Base-by-base conservation (phyloP, 2,329 filamentous ascomycete species). In the Claviceps arundinis region DNA sequence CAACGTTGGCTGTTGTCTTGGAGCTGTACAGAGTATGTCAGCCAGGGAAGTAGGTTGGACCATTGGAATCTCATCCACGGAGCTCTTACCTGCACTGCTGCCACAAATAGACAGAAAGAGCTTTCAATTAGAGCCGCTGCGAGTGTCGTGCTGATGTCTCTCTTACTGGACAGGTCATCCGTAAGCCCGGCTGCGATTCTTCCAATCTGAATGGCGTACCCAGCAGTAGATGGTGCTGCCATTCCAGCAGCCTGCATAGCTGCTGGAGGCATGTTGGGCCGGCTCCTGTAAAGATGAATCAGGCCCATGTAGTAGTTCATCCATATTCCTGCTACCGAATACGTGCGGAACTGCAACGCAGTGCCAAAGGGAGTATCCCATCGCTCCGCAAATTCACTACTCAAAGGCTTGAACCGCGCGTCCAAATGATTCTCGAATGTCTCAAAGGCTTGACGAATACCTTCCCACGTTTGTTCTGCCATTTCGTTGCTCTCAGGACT, bases 241-340 rank as follows among this genome's bases (percentile, higher is more conserved):
- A 94, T 76, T 7, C 84, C 85, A 0, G 89, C 89, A 2, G 93
- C 89, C 60, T 89, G 80, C 80, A 95, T 89, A 38, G 89, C 86
- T 8, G 90, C 83, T 0, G 91, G 89, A 0, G 90, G 91, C 89
- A 96, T 96, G 24, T 79, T 80, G 0, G 93, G 93, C 59, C 96
- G 90, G 1, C 83, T 76, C 37, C 93, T 79, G 54, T 91, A 74
- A n/a, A 93, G 76, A 51, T 90, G 77, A 53, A 97, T 91, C 47
- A 89, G 76, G 0, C 84, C 84, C 74, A 91, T 87, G 66, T 95
- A 86, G 65, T 87, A 90, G 57, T 90, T 85, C 62, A 87, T 82
- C 88, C 89, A 95, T 22, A 96, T 75, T 37, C 87, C 85, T 2
- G 87, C 87, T 56, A 97, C 85, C n/a, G 85, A 84, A 64, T 89